Base-by-base conservation (phyloP, 2,329 filamentous ascomycete species). In the Sodiomyces alkalinus region DNA sequence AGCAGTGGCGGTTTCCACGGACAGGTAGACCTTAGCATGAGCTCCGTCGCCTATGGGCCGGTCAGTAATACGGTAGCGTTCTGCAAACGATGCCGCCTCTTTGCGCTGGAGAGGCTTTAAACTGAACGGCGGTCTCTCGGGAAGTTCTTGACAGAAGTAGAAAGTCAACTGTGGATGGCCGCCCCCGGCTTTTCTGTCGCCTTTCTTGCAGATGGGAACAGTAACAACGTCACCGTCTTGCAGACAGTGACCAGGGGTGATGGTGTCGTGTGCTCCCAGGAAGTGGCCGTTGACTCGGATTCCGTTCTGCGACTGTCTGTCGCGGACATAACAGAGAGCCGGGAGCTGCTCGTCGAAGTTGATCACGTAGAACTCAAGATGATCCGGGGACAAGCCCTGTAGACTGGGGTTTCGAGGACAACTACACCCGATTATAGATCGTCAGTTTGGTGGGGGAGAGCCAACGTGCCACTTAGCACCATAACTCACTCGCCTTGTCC, bases 351-450 rank as follows among this genome's bases (percentile, higher is more conserved):
- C 41, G 14, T 69, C 64, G 34, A 68, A 68, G 7, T 59, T 42
- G 22, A 72, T 48, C 2, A 60, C 60, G 41, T 70, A 73, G 18
- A 72, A 49, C 37, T 69, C 61, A 36, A 67, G 64, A 30, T 72
- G 67, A 16, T 57, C 53, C 28, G 63, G 58, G 2, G 68, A 72
- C 13, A 72, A 52, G 1, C 10, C 26, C 9, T 25, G 23, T n/a
- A n/a, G n/a, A n/a, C n/a, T n/a, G n/a, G n/a, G n/a, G n/a, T n/a
- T n/a, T n/a, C n/a, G n/a, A n/a, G n/a, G n/a, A n/a, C n/a, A n/a
- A n/a, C n/a, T n/a, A n/a, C n/a, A n/a, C n/a, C n/a, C n/a, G n/a
- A n/a, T n/a, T n/a, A n/a, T n/a, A n/a, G n/a, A n/a, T n/a, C n/a
- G n/a, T n/a, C n/a, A n/a, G n/a, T n/a, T n/a, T n/a, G n/a, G n/a